Conservation (phyloP, 2,329 filamentous ascomycete genomes). For the Scedosporium aurantiacum region DNA sequence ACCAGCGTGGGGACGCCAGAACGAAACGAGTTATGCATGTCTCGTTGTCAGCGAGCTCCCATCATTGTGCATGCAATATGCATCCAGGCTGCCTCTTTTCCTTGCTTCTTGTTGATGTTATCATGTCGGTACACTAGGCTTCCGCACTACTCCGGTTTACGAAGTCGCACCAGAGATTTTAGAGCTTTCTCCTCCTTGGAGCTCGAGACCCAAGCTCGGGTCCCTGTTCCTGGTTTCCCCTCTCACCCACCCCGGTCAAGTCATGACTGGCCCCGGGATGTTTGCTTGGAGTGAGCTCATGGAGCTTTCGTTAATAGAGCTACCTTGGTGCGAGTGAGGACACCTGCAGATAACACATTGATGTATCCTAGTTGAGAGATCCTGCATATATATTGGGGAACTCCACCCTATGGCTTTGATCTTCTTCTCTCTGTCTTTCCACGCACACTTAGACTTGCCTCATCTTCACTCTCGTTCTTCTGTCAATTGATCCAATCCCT, state of each 20-base stretch:
- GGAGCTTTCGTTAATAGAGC: neutral
- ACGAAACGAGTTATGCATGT: neutral
- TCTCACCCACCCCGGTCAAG: neutral
- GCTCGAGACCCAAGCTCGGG: no score
- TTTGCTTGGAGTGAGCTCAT: neutral
- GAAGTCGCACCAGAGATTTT: no score
- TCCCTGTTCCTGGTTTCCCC: neutral
- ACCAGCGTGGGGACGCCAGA: neutral
- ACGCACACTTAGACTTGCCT: neutral
- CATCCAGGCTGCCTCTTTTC: neutral
- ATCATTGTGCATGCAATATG: neutral
- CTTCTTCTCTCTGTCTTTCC: neutral
- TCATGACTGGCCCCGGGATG: neutral
- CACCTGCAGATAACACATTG: neutral
- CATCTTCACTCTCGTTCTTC: neutral
- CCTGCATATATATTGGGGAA: neutral
- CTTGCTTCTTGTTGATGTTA: neutral
- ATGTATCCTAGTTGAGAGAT: neutral
- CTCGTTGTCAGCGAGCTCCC: neutral
- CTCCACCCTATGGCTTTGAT: neutral
- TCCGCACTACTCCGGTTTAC: neutral
- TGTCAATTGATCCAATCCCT: neutral
- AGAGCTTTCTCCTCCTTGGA: no score
- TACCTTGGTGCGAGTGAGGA: neutral
- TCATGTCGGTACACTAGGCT: neutral